Evolutionary conservation across 164 flowering plant genomes (phyloP), one percentile per base, ranked within the genome.

Genomic region (Paratinospora sagittata): DNA sequence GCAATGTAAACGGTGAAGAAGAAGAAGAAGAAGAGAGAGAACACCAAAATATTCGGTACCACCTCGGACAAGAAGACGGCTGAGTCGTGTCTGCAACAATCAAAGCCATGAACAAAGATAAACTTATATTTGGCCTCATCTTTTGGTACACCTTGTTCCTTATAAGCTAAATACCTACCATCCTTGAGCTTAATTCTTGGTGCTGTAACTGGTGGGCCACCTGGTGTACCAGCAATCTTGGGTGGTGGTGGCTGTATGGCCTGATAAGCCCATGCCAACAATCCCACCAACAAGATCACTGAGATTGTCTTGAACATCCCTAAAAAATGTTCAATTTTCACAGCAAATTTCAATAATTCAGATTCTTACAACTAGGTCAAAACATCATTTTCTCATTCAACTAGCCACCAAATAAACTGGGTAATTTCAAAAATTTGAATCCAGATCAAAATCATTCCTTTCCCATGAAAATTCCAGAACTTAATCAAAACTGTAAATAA

Each of bases 101-200:
- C 86, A 60, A 84, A 80, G 8, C 90, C 93, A 76, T 89, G 96
- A 69, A 86, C 78, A 62, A 33, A 77, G 27, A 90, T 69, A 63
- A 89, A 80, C 78, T 85, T 90, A 76, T 78, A 76, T 30, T 80
- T 84, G 39, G 97, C 90, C 26, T 27, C 70, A 6, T 82, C 90
- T 76, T 75, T 85, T 26, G 90, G 81, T 6, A 86, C 86, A 19
- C 93, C 97, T 63, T 78, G 76, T 73, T 90, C 93, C 73, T 85
- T 82, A 82, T 89, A 89, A 27, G 97, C 93, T 68, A 90, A 82
- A 74, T 83, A 78, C 69, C 97, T 88, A 67, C 93, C 97, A 83
- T 90, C 93, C 36, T 80, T 79, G 60, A 90, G 96, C 75, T 81
- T 84, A 65, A 90, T 78, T 71, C 93, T 82, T 6, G 90, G 82